These are phyloP conservation scores for Paspalum vaginatum DNA, from an alignment of 176 grass and related monocot species.

Conservation along the genomic window DNA sequence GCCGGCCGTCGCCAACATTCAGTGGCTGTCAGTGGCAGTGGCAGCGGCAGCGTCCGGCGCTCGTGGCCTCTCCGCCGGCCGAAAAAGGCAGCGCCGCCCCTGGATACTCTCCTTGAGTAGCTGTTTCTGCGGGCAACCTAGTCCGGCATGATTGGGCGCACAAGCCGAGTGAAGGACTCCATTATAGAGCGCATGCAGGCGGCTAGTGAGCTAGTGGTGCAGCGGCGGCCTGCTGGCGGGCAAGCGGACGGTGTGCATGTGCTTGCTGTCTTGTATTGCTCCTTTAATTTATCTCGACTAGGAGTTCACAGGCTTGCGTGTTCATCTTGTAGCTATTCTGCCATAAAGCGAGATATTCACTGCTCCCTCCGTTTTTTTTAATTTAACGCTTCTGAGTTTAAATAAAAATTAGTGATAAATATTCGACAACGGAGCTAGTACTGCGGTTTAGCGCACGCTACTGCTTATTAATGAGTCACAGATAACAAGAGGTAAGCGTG, in stretches of 20 bases:
- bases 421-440: too few species aligned
- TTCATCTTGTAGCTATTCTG: neutral
- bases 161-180: conserved; percentile 21
- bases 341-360: neutral
- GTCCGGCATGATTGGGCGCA: conserved; percentile 37
- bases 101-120: neutral
- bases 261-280: neutral
- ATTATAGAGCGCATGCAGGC: conserved; percentile 20
- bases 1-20: conserved; percentile 10
- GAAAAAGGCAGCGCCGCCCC: conserved; percentile 10
- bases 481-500: too few species aligned
- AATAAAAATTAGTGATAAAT: too few species aligned
- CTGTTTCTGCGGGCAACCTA: conserved; percentile 12
- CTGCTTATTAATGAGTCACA: too few species aligned
- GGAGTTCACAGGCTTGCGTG: neutral
- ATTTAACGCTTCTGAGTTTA: too few species aligned
- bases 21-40: neutral
- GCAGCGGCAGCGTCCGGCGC: neutral
- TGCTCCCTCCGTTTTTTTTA: too few species aligned
- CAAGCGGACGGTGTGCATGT: conserved; percentile 2
- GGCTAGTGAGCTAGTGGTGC: conserved; percentile 11
- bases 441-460: too few species aligned
- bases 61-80: neutral
- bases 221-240: neutral
- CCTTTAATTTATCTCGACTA: neutral